phyloP scores from a whole-genome alignment of 306 rosid species.

The Malus asiatica region DNA sequence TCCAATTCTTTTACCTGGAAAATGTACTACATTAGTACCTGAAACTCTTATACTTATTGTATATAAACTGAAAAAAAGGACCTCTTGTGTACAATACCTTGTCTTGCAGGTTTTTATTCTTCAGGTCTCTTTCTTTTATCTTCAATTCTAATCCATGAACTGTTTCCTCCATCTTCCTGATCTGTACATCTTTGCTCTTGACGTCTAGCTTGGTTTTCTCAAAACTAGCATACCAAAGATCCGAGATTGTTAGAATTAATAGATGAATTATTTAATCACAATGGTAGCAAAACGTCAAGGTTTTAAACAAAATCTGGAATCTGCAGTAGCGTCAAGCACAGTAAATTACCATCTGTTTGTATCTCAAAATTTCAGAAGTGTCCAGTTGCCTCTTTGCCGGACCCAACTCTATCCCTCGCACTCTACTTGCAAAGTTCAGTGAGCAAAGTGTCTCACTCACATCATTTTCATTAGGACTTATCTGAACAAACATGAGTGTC shows the following conservation, averaged over 20 bases:
- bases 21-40: slow-evolving; percentile 10
- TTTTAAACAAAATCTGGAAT: not conserved
- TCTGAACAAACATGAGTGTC: slow-evolving; percentile 94
- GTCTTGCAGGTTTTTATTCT: slow-evolving; percentile 66
- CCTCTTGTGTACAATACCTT: slow-evolving; percentile 42
- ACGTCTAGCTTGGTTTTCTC: slow-evolving; percentile 73
- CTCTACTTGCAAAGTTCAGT: slow-evolving; percentile 93
- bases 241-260: not conserved
- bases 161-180: slow-evolving; percentile 90
- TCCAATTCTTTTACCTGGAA: slow-evolving; percentile 85
- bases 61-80: not conserved
- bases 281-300: not conserved
- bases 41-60: not conserved
- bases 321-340: not conserved
- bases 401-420: slow-evolving; percentile 89
- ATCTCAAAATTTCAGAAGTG: slow-evolving; percentile 60
- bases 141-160: slow-evolving; percentile 66
- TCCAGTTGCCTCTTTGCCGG: slow-evolving; percentile 86
- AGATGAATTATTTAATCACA: not conserved
- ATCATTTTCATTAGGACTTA: slow-evolving; percentile 89
- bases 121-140: slow-evolving; percentile 74
- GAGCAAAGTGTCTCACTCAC: slow-evolving; percentile 95
- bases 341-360: slow-evolving; percentile 62
- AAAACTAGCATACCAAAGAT: slow-evolving; percentile 35
- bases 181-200: slow-evolving; percentile 71